A percentile compares a stretch with the other conserved stretches of the same genome.
phyloP scores from a whole-genome alignment of 2,329 filamentous ascomycete genomes.

The Cladosporium halotolerans region DNA sequence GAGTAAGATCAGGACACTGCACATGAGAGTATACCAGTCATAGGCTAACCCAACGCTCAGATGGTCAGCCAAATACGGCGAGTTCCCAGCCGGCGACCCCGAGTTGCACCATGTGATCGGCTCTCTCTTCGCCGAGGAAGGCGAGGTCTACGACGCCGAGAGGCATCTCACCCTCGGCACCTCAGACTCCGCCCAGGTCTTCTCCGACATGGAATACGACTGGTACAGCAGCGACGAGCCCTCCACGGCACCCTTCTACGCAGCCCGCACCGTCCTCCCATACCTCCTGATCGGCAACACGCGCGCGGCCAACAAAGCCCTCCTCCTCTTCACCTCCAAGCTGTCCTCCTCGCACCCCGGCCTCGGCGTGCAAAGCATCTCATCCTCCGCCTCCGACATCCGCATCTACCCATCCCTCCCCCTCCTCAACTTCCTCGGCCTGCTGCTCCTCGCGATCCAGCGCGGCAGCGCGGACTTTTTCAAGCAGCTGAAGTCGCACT shows the following conservation, averaged over 20 bases:
- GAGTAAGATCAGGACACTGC: slow-evolving; percentile 44
- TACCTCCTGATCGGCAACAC: slow-evolving; percentile 89
- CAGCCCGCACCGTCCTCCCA: slow-evolving; percentile 78
- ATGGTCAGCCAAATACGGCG: slow-evolving; percentile 81
- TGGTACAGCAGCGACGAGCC: slow-evolving; percentile 90
- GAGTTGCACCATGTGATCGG: slow-evolving; percentile 92
- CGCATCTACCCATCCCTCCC: slow-evolving; percentile 85
- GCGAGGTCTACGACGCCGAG: slow-evolving; percentile 89
- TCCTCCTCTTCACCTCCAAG: slow-evolving; percentile 66
- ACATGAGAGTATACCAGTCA: not conserved
- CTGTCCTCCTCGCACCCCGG: slow-evolving; percentile 54
- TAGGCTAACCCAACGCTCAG: slow-evolving; percentile 30
- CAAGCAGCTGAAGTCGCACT: slow-evolving; percentile 74
- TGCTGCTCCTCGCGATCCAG: slow-evolving; percentile 78
- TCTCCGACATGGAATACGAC: slow-evolving; percentile 78
- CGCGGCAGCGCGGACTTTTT: slow-evolving; percentile 72
- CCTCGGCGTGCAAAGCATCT: slow-evolving; percentile 75
- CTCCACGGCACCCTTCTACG: slow-evolving; percentile 80
- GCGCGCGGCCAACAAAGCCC: slow-evolving; percentile 76
- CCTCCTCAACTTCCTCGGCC: slow-evolving; percentile 87
- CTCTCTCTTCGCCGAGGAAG: slow-evolving; percentile 82
- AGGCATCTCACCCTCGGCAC: slow-evolving; percentile 83
- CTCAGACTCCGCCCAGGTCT: slow-evolving; percentile 73
- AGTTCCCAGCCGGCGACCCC: slow-evolving; percentile 84
- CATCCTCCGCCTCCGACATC: slow-evolving; percentile 61